A percentile compares a stretch with the other conserved stretches of the same genome.
phyloP scores from a whole-genome alignment of 495 filamentous ascomycete species.

The Mytilinidion resinicola region DNA sequence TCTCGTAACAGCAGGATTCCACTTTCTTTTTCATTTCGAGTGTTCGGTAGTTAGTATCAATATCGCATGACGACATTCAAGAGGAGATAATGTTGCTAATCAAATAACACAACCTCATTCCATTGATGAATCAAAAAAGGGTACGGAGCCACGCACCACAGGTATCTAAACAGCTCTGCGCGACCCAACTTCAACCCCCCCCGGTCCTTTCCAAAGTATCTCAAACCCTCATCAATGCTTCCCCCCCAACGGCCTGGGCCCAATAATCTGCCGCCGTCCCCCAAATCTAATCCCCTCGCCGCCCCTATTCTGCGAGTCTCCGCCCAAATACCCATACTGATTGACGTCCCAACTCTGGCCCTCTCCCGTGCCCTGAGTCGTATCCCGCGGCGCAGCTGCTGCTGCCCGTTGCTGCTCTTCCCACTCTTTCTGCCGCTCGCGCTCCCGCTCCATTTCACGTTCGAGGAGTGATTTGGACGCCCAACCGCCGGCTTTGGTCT shows the following conservation, averaged over 20 bases:
- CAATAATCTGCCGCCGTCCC: constrained; percentile 74
- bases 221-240: too few species aligned
- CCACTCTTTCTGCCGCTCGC: constrained; percentile 90
- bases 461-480: constrained; percentile 78
- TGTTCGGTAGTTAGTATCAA: too few species aligned
- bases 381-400: constrained; percentile 46
- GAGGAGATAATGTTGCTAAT: too few species aligned
- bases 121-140: too few species aligned
- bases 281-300: constrained; percentile 61
- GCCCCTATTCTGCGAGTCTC: constrained; percentile 75
- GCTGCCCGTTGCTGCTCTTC: constrained; percentile 80
- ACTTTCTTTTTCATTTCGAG: too few species aligned
- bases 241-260: constrained; percentile 52
- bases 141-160: too few species aligned
- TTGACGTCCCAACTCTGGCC: constrained; percentile 70
- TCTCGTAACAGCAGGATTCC: too few species aligned
- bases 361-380: constrained; percentile 44
- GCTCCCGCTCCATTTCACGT: constrained; percentile 92
- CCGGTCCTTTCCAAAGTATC: too few species aligned
- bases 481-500: constrained; percentile 70
- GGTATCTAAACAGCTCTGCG: too few species aligned
- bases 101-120: too few species aligned
- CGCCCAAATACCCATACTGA: constrained; percentile 82
- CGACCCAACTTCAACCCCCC: too few species aligned
- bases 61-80: too few species aligned